These are phyloP conservation scores for Verbascum thapsus DNA, from an alignment of 257 asterid genomes.

Conservation along the genomic window DNA sequence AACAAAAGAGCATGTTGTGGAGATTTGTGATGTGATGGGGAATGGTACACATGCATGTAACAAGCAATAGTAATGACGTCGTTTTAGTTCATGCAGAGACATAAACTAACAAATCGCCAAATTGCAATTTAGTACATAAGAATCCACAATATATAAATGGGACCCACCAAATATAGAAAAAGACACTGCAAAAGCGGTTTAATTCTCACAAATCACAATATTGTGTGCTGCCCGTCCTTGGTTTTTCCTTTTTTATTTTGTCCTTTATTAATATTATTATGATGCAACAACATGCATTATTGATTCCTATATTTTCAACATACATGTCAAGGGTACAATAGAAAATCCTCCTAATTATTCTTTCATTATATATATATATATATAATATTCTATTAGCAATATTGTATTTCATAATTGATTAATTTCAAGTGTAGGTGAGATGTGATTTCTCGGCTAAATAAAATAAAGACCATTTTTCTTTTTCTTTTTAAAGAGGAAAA, in stretches of 20 bases:
- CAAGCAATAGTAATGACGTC: constrained; percentile 27
- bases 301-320: constrained; percentile 26
- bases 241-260: background rate
- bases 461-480: too few species aligned
- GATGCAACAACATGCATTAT: constrained; percentile 35
- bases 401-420: too few species aligned
- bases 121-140: constrained; percentile 24
- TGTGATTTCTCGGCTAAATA: too few species aligned
- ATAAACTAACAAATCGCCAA: too few species aligned
- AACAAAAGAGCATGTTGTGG: too few species aligned
- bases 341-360: too few species aligned
- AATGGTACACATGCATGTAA: constrained; percentile 19
- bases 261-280: background rate
- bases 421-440: too few species aligned
- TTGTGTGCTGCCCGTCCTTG: constrained; percentile 21
- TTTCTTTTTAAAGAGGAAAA: too few species aligned
- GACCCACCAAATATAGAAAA: constrained; percentile 1
- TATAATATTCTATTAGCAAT: too few species aligned
- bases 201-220: background rate
- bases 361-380: too few species aligned
- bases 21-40: background rate
- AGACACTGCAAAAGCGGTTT: constrained; percentile 5
- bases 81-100: constrained; percentile 23
- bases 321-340: too few species aligned
- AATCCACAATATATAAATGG: constrained; percentile 15